Percentiles rank a stretch among this genome's conserved stretches.
Conservation (phyloP, 2,329 filamentous ascomycete species). For the Tolypocladium capitatum region DNA sequence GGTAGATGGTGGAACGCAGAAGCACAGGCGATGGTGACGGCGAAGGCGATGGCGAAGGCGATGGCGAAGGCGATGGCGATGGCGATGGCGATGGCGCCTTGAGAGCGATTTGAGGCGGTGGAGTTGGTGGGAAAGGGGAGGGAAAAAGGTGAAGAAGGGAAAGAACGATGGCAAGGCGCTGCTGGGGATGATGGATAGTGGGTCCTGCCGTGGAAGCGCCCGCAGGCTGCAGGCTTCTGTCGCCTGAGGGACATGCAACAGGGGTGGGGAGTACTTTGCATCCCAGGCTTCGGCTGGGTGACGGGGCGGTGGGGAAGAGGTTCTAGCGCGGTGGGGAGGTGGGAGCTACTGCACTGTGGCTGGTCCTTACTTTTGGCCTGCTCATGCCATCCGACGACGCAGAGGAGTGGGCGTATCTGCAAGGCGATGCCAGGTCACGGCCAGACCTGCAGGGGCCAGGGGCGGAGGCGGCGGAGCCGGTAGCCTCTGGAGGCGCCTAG, state of each 20-base stretch:
- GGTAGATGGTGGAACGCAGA: constrained; percentile 2
- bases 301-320: not conserved
- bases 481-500: not conserved
- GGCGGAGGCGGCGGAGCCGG: not conserved
- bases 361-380: not conserved
- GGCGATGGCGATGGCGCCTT: constrained; percentile 2
- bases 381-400: not conserved
- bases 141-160: constrained; percentile 13
- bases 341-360: not conserved
- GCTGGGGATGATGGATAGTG: constrained; percentile 12
- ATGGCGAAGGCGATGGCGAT: constrained; percentile 5
- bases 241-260: not conserved
- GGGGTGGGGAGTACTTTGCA: not conserved
- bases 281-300: not conserved
- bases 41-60: constrained; percentile 5
- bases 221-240: constrained; percentile 1
- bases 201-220: constrained; percentile 7
- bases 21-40: constrained; percentile 7
- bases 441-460: not conserved
- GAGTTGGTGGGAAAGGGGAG: constrained; percentile 14
- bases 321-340: not conserved
- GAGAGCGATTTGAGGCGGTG: constrained; percentile 8
- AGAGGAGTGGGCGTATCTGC: not conserved
- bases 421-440: not conserved
- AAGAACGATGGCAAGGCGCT: constrained; percentile 10